Evolutionary conservation across 169 alveolate species (phyloP), one percentile per base, ranked within the genome.

Genomic region (Plasmodium coatneyi): DNA sequence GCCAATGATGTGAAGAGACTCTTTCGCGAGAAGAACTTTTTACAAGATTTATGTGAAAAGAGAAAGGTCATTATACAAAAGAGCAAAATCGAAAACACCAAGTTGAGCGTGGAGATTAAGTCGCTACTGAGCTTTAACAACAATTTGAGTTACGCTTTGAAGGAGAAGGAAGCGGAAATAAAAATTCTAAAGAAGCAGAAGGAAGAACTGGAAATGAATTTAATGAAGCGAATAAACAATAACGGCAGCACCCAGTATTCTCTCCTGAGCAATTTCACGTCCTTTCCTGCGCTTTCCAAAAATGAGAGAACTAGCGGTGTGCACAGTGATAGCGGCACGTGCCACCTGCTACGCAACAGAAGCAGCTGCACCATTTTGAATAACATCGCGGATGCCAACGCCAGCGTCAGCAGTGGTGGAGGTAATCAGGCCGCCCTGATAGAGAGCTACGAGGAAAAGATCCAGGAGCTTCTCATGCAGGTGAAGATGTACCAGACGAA

Each of bases 41-140:
- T 90, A 10, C 84, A 80, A 32, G 95, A 90, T 41, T 70, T 90
- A 76, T 90, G 95, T 90, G 95, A 90, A 90, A 90, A 90, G 82
- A 22, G 95, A 80, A 90, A 81, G 82, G 32, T 60, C 22, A 14
- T 71, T 25, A 14, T 90, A 71, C 90, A 90, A 30, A 90, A 90
- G 82, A 70, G 83, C 82, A 90, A 90, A 80, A 90, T 60, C 5
- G 92, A 90, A 90, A 90, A 90, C 36, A 71, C 78, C 3, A 90
- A 90, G 72, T 90, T 90, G 39, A 80, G 46, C 71, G 76, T 80
- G 12, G 95, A 90, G 52, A 90, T 90, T 28, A 80, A 90, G 71
- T 80, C 95, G 6, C 66, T 90, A 66, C 72, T 90, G 49, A 90
- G 81, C 82, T 90, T 74, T 71, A 90, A 90, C 32, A 90, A 90